These are phyloP conservation scores for Monosporascus sp. DNA, from an alignment of 2,329 filamentous ascomycete species.

Conservation along the genomic window DNA sequence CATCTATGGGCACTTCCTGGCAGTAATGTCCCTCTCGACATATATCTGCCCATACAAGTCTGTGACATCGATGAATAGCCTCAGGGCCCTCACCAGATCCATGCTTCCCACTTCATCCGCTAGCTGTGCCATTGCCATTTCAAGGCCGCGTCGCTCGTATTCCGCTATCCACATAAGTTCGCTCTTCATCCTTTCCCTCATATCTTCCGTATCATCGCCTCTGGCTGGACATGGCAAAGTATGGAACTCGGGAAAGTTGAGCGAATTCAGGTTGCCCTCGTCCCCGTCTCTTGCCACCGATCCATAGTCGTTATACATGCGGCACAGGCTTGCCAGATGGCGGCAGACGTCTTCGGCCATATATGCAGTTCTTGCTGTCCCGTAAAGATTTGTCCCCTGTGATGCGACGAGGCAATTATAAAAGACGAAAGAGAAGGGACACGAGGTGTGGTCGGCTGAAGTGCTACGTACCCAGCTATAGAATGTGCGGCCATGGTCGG, in stretches of 20 bases:
- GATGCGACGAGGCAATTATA: background rate
- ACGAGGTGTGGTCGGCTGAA: slow-evolving; percentile 5
- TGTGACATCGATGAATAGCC: background rate
- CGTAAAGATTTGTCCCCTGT: slow-evolving; percentile 2
- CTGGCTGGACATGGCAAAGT: too few relatives aligned
- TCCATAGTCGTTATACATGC: too few relatives aligned
- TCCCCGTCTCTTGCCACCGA: background rate
- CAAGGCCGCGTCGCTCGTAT: background rate
- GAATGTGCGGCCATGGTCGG: background rate
- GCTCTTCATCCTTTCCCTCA: too few relatives aligned
- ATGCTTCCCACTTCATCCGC: background rate
- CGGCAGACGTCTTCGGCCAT: slow-evolving; percentile 1
- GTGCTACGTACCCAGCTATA: slow-evolving; percentile 5
- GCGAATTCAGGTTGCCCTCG: background rate
- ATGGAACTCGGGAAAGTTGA: background rate
- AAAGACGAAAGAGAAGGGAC: slow-evolving; percentile 3
- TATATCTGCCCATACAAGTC: background rate
- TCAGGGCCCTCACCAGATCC: background rate
- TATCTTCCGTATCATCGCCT: too few relatives aligned
- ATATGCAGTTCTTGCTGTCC: background rate
- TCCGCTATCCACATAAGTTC: too few relatives aligned
- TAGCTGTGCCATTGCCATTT: background rate
- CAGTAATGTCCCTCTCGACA: slow-evolving; percentile 5
- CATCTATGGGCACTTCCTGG: too few relatives aligned
- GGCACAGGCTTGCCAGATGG: slow-evolving; percentile 3